phyloP scores from a whole-genome alignment of 2,329 filamentous ascomycete genomes.

The Mollisiaceae sp. region DNA sequence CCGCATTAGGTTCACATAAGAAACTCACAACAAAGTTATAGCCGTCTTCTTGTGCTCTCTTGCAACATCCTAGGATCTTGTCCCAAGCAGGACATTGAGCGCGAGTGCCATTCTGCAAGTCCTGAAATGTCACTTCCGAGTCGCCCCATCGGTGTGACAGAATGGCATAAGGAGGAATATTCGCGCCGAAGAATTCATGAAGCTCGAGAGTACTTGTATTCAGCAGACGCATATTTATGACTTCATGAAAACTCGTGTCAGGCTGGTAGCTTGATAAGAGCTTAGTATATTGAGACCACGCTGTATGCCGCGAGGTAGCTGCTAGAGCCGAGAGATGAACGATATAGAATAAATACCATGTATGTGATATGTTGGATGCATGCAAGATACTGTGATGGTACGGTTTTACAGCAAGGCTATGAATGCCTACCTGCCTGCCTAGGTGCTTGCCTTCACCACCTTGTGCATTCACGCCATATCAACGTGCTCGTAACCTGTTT shows the following conservation, averaged over 20 bases:
- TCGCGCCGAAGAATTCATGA: conserved; percentile 12
- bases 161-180: conserved; percentile 23
- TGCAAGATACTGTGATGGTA: too few relatives aligned
- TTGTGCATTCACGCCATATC: too few relatives aligned
- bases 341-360: too few relatives aligned
- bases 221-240: conserved; percentile 8
- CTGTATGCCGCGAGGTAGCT: too few relatives aligned
- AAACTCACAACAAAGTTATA: not conserved
- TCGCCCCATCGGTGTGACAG: conserved; percentile 26
- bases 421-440: too few relatives aligned
- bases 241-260: not conserved
- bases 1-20: not conserved
- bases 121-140: not conserved
- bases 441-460: too few relatives aligned
- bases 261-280: too few relatives aligned
- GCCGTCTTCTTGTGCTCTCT: not conserved
- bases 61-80: not conserved
- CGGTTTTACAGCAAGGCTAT: too few relatives aligned
- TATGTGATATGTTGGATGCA: too few relatives aligned
- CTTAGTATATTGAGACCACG: too few relatives aligned
- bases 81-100: not conserved
- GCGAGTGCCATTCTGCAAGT: not conserved
- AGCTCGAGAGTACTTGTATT: conserved; percentile 12
- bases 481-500: too few relatives aligned
- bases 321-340: too few relatives aligned